Evolutionary conservation across 23 red algal genomes (phyloP).

Genomic region (Cyanidioschyzon merolae): DNA sequence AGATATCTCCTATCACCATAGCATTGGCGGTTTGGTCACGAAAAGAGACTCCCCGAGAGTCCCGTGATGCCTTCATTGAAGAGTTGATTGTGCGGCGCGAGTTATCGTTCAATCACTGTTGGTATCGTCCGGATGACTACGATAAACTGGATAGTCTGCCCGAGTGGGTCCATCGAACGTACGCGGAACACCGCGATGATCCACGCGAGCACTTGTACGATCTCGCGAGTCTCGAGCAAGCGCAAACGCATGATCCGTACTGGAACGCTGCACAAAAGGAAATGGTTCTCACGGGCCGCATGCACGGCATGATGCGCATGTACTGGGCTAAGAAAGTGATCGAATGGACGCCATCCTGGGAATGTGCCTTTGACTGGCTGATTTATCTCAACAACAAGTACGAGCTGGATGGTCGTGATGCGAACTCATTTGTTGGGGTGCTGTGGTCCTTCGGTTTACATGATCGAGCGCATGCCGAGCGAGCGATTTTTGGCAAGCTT

Average conservation of each 20-base stretch:
- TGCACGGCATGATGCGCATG: slow-evolving; percentile 95
- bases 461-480: slow-evolving; percentile 77
- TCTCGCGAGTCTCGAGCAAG: slow-evolving; percentile 62
- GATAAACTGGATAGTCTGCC: slow-evolving; percentile 55
- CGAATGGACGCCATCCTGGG: slow-evolving; percentile 58
- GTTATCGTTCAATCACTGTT: slow-evolving; percentile 69
- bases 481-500: slow-evolving; percentile 80
- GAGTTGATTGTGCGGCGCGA: slow-evolving; percentile 94
- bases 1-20: slow-evolving; percentile 72
- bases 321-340: slow-evolving; percentile 96
- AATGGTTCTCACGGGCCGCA: slow-evolving; percentile 70
- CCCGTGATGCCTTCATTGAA: slow-evolving; percentile 67
- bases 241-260: slow-evolving; percentile 46
- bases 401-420: slow-evolving; percentile 79
- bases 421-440: slow-evolving; percentile 76
- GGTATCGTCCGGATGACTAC: slow-evolving; percentile 51
- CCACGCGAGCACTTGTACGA: slow-evolving; percentile 42
- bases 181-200: slow-evolving; percentile 48
- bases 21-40: slow-evolving; percentile 23
- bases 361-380: slow-evolving; percentile 45
- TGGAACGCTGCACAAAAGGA: slow-evolving; percentile 92
- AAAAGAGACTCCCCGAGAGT: slow-evolving; percentile 20
- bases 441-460: slow-evolving; percentile 85
- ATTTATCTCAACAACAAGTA: slow-evolving; percentile 77
- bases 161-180: slow-evolving; percentile 40